Conservation (phyloP, 345 rosid species). For the Aurinia saxatilis region DNA sequence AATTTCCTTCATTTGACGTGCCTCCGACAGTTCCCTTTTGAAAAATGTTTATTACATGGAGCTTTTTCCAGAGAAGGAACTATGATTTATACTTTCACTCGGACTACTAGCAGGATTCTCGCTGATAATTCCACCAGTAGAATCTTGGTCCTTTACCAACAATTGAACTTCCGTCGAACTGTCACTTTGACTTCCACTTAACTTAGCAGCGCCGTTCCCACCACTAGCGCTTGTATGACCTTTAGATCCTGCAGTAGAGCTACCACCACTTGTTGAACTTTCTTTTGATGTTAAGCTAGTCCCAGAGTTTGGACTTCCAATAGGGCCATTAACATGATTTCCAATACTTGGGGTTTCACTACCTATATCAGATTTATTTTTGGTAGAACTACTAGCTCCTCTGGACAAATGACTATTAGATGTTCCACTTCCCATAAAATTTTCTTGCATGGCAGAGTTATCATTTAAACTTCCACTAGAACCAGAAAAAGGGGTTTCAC, state of each 20-base stretch:
- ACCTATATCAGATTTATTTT: background rate
- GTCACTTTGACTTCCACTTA: background rate
- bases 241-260: too few species aligned
- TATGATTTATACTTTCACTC: background rate
- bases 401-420: background rate
- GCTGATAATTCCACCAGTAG: background rate
- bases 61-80: background rate
- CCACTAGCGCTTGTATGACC: background rate
- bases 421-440: background rate
- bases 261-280: background rate
- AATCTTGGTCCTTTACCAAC: background rate
- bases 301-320: too few species aligned
- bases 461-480: background rate
- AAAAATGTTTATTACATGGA: background rate
- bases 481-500: background rate
- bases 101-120: background rate
- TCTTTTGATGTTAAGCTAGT: too few species aligned
- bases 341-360: background rate
- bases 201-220: background rate
- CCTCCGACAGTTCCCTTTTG: too few species aligned
- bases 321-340: background rate
- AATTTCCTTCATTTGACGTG: too few species aligned
- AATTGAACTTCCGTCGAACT: background rate
- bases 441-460: background rate
- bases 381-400: background rate